Percentiles rank a stretch among this genome's conserved stretches.
These are phyloP conservation scores for Neoascochyta sp. DNA, from an alignment of 2,329 filamentous ascomycete genomes.

Conservation along the genomic window DNA sequence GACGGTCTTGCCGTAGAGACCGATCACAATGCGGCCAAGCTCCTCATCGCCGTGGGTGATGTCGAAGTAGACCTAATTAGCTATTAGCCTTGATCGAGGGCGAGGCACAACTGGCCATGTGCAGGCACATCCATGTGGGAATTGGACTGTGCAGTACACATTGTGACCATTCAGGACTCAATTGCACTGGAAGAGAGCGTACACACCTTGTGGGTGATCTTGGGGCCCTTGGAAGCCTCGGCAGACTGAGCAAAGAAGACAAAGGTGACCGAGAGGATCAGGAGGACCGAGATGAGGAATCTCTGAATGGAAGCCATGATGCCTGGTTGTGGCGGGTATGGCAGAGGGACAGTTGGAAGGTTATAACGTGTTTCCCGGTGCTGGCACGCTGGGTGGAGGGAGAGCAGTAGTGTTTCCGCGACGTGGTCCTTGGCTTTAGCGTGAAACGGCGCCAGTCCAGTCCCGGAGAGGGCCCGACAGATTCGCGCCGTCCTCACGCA, in stretches of 20 bases:
- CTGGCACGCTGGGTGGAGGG: too few species aligned
- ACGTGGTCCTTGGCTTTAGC: conserved; percentile 28
- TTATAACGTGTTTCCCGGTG: too few species aligned
- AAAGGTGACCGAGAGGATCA: conserved; percentile 65
- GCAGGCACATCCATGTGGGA: neutral
- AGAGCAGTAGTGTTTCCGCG: conserved; percentile 23
- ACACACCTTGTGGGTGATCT: conserved; percentile 84
- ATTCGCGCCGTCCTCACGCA: conserved; percentile 16
- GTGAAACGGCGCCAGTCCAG: conserved; percentile 12
- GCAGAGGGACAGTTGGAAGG: too few species aligned
- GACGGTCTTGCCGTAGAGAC: conserved; percentile 83
- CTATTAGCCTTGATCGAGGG: conserved; percentile 4
- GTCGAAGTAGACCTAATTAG: conserved; percentile 69
- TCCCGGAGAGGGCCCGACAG: conserved; percentile 7
- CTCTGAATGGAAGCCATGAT: conserved; percentile 74
- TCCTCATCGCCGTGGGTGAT: conserved; percentile 71
- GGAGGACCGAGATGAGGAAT: conserved; percentile 66
- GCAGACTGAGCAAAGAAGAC: conserved; percentile 35
- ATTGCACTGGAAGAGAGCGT: neutral
- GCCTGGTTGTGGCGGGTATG: conserved; percentile 22
- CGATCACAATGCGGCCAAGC: conserved; percentile 72
- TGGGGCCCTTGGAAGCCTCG: conserved; percentile 64
- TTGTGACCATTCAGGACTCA: conserved; percentile 5
- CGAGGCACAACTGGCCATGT: neutral
- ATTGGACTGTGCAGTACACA: conserved; percentile 1